Evolutionary conservation across 1,139 yeast genomes (phyloP), one percentile per base, ranked within the genome.

Genomic region (Sugiyamaella neomexicana): DNA sequence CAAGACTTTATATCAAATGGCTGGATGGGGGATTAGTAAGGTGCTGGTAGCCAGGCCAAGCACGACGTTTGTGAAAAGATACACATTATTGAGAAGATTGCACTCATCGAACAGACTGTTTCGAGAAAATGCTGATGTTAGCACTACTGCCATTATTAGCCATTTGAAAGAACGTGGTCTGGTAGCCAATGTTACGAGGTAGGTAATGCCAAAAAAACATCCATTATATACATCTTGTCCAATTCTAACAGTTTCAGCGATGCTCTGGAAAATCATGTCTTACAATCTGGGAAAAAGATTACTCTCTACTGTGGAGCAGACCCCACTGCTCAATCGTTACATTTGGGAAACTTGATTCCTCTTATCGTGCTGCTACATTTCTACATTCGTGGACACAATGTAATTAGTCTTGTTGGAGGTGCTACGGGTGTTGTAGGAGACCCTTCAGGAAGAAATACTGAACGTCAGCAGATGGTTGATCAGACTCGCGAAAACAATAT

Each of bases 351-450:
- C 65, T 72, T 95, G 55, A 75, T 93, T 42, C 99, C 99, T 1
- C 72, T 93, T 60, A 81, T 95, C 84, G 83, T 89, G 2, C 72
- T 91, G 46, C 75, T 93, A 46, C 97, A 95, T 68, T 91, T 90
- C 68, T 82, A 82, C 60, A 72, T 91, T 38, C 74, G 95, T 36
- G 99, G 99, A 0, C 96, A 91, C 67, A 81, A 81, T 60, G 82
- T 89, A 9, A 82, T 84, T 9, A 90, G 95, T 0, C 70, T 95
- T 12, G 89, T 93, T 6, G 99, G 99, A 8, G 99, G 98, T n/a
- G 99, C 98, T 8, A 93, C 99, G 0, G 98, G 97, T 2, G 81
- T 82, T 13, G 96, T 93, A 1, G 99, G 99, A 5, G 99, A 93
- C 69, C 99, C 99, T 1, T 89, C 97, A 56, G 99, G 99, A 0